Evolutionary conservation across 345 rosid species (phyloP).

Genomic region (Eucalyptus globulus): DNA sequence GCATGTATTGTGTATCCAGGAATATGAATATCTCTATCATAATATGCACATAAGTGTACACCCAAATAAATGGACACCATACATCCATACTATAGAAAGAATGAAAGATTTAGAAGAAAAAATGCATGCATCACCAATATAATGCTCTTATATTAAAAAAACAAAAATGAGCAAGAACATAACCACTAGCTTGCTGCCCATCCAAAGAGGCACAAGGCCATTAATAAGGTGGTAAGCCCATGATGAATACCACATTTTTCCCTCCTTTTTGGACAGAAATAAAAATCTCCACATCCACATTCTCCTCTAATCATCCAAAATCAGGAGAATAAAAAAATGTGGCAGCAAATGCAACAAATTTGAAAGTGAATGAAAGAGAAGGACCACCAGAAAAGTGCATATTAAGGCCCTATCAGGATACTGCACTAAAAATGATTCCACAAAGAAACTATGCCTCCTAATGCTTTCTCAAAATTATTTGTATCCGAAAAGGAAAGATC

Average conservation of each 20-base stretch:
- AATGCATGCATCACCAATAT: not conserved
- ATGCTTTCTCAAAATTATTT: not conserved
- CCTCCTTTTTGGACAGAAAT: not conserved
- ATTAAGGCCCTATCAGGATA: not conserved
- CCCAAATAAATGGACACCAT: not conserved
- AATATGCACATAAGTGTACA: not conserved
- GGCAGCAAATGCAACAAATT: not conserved
- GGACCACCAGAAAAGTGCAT: not conserved
- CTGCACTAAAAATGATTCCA: not conserved
- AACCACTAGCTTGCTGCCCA: not conserved
- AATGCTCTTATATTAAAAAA: not conserved
- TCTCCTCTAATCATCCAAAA: not conserved
- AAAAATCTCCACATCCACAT: not conserved
- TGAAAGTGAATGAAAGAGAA: not conserved
- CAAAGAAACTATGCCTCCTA: not conserved
- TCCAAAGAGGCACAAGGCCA: not conserved
- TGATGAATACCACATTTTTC: not conserved
- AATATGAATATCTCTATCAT: not conserved
- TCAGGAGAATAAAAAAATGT: not conserved
- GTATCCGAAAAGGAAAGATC: not conserved
- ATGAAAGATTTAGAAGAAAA: not conserved
- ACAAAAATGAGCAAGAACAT: not conserved
- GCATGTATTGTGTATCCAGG: not conserved
- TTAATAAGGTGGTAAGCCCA: not conserved
- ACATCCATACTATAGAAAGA: not conserved